Base-by-base conservation (phyloP, 2,329 filamentous ascomycete species). In the Purpureocillium takamizusanense region DNA sequence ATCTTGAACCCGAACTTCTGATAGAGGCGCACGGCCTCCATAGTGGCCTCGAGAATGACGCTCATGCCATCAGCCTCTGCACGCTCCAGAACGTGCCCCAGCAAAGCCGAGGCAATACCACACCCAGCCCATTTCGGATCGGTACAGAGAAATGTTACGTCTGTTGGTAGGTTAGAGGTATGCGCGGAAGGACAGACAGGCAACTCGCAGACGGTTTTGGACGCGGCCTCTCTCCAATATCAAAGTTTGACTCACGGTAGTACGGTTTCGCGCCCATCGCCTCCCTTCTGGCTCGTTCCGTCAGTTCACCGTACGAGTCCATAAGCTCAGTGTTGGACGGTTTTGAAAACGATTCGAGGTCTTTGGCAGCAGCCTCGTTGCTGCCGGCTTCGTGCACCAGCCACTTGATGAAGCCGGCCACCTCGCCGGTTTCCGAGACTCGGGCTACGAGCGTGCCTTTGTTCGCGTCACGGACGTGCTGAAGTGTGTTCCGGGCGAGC, bases 121-220 rank as follows among this genome's bases (percentile, higher is more conserved):
- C 45, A 55, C 11, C 60, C 52, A 18, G 54, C 52, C 42, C 54
- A 60, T 27, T 43, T 44, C 15, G 59, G 59, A 44, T 61, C 51
- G 17, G 56, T 59, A 46, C 63, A 67, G 37, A 67, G 49, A 44
- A 63, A 67, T 30, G 56, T 56, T 27, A 63, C 54, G 38, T 63
- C 60, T 49, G 11, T 25, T 6, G 25, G n/a, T 16, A 23, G 11
- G 34, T 36, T 13, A 36, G 25, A 14, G 25, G 28, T 16, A 15
- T 18, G 15, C 12, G 11, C 23, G 17, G 12, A 15, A 3, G 14
- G 6, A 12, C 5, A 25, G 21, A 10, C 21, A 5, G 21, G 6
- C 21, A 6, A 25, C 6, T 25, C 21, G 14, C 6, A 10, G 23
- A 18, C 10, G 9, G 6, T 13, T 16, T n/a, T n/a, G n/a, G n/a